Base-by-base conservation (phyloP, 345 rosid species). In the Lepidium sativum region DNA sequence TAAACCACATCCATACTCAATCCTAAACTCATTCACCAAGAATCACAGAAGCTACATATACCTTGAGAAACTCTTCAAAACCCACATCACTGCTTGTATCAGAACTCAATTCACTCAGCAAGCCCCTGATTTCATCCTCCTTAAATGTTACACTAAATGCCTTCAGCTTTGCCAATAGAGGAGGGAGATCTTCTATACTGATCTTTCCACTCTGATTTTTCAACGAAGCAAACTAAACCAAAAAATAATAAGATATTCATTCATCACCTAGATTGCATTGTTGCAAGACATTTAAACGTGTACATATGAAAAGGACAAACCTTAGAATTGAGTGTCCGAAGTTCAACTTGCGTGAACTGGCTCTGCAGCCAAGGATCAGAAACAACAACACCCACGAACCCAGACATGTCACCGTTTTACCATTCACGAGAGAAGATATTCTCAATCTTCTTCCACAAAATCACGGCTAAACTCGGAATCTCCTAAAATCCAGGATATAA, bases 261-360 rank as follows among this genome's bases (percentile, higher is more conserved):
- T 15, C 8, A 54, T 32, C 9, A 27, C 29, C 20, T 49, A 29
- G 17, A 63, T 56, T 43, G 6, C 13, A 53, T 20, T 4, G 42
- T 31, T 31, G 21, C 9, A 3, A 17, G 41, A 53, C 41, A 53
- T 58, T 18, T 38, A 31, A 41, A 8, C 47, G 8, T 44, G 16
- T 54, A 54, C 10, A 32, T 1, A 31, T 58, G 29, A 33, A 33
- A 15, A 54, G 20, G 20, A 45, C 3, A 40, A 67, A 89, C 98
- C 79, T 86, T 89, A 14, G 97, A 70, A 51, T 79, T 77, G 58
- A 92, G 96, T 78, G 88, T 78, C 13, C 88, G 96, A 74, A 92
- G 96, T 72, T 89, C 97, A 15, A 86, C 88, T 78, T 92, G 97
- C 1, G 89, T 86, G 73, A 89, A 89, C 71, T 88, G 95, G 69